Conservation (phyloP, 176 grass and related monocot species). For the Neostapfia colusana region DNA sequence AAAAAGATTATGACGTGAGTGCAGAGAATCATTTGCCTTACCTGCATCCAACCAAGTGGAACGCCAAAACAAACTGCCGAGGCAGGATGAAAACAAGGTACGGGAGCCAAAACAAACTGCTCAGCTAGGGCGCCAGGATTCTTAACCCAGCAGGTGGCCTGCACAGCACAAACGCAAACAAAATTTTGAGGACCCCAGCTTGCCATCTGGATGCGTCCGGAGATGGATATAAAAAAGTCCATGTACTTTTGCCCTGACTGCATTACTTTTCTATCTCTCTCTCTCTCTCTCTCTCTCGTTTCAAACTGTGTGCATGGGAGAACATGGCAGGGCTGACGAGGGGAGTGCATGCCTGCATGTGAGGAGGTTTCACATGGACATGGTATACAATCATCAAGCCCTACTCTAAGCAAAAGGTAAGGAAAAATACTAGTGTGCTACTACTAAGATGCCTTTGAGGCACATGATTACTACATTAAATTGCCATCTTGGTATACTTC, state of each 20-base stretch:
- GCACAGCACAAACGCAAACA: constrained; percentile 21
- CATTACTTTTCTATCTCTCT: not conserved
- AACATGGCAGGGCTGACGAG: constrained; percentile 37
- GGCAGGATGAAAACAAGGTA: constrained; percentile 42
- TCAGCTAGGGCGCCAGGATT: not conserved
- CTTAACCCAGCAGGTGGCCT: constrained; percentile 2
- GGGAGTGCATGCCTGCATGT: constrained; percentile 27
- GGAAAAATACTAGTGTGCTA: not conserved
- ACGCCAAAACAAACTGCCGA: constrained; percentile 40
- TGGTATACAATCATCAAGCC: constrained; percentile 8
- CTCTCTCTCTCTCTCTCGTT: constrained; percentile 13
- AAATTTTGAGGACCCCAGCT: constrained; percentile 22
- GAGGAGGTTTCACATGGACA: constrained; percentile 39
- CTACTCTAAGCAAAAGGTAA: constrained; percentile 20
- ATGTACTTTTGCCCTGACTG: constrained; percentile 15
- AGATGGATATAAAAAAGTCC: constrained; percentile 4
- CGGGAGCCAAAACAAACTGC: constrained; percentile 36
- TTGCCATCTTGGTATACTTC: constrained; percentile 7
- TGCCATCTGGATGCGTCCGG: constrained; percentile 35
- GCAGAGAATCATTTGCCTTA: constrained; percentile 43
- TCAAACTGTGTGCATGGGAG: constrained; percentile 38
- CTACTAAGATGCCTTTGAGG: constrained; percentile 26
- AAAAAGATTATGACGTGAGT: constrained; percentile 10
- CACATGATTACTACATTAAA: constrained; percentile 24
- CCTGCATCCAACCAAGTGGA: constrained; percentile 44